phyloP scores from a whole-genome alignment of 352 stramenopile genomes.

The Phytophthora cajani region DNA sequence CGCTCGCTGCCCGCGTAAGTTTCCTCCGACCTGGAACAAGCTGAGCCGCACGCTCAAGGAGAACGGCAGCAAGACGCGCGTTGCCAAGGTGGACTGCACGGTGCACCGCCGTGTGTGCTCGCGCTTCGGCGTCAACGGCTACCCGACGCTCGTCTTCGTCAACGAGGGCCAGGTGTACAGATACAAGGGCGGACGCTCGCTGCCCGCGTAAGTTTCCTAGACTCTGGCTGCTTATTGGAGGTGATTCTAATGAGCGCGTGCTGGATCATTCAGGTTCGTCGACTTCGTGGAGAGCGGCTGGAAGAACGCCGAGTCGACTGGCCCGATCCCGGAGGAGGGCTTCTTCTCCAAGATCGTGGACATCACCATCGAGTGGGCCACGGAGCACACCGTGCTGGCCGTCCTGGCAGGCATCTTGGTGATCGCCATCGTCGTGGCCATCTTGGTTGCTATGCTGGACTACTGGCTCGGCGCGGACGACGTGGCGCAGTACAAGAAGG shows the following conservation, averaged over 20 bases:
- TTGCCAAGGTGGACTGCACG: slow-evolving; percentile 83
- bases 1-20: slow-evolving; percentile 72
- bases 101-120: slow-evolving; percentile 84
- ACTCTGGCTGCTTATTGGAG: neutral
- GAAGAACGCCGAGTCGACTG: slow-evolving; percentile 55
- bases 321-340: slow-evolving; percentile 67
- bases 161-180: slow-evolving; percentile 78
- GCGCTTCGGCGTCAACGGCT: slow-evolving; percentile 82
- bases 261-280: slow-evolving; percentile 40
- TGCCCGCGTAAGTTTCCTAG: slow-evolving; percentile 57
- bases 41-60: slow-evolving; percentile 74
- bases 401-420: slow-evolving; percentile 61
- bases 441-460: slow-evolving; percentile 76
- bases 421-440: slow-evolving; percentile 69
- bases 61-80: slow-evolving; percentile 55
- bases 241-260: neutral
- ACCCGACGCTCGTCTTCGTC: slow-evolving; percentile 82
- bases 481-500: slow-evolving; percentile 58
- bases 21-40: slow-evolving; percentile 68
- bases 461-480: slow-evolving; percentile 79
- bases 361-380: slow-evolving; percentile 67
- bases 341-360: slow-evolving; percentile 73
- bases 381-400: slow-evolving; percentile 73
- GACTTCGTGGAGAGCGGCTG: slow-evolving; percentile 71
- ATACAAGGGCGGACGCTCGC: slow-evolving; percentile 73